Conservation (phyloP, 2,329 filamentous ascomycete species). For the Coniochaeta sp. region DNA sequence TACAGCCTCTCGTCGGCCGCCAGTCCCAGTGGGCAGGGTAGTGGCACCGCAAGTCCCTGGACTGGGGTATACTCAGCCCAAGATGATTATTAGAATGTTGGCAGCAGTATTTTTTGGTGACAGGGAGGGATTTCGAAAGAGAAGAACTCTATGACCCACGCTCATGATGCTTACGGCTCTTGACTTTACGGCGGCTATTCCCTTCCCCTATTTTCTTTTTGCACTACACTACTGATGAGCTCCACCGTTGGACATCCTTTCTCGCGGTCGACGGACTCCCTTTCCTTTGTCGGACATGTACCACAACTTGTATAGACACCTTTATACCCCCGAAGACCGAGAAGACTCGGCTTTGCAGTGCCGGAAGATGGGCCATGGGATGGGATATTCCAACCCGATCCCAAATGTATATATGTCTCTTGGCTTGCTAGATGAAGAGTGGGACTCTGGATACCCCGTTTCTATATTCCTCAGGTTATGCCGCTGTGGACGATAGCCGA, state of each 20-base stretch:
- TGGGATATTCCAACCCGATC: background rate
- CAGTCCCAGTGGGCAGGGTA: constrained; percentile 31
- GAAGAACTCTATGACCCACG: background rate
- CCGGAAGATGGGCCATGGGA: background rate
- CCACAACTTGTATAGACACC: background rate
- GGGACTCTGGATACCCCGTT: background rate
- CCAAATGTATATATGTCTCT: background rate
- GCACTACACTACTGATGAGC: constrained; percentile 1
- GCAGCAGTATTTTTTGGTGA: background rate
- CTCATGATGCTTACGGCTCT: background rate
- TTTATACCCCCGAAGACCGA: constrained; percentile 1
- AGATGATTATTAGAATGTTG: constrained; percentile 1
- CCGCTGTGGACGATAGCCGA: background rate
- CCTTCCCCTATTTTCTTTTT: background rate
- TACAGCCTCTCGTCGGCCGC: constrained; percentile 40
- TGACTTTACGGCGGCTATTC: background rate
- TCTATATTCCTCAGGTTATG: background rate
- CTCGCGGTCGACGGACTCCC: background rate
- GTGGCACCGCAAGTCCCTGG: constrained; percentile 28
- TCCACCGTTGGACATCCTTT: background rate
- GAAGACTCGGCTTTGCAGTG: background rate
- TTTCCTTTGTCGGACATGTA: background rate
- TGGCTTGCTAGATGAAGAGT: background rate
- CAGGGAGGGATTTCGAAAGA: background rate
- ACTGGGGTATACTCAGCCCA: constrained; percentile 4